Conservation (phyloP, 2,329 filamentous ascomycete species). For the Fusarium musae region DNA sequence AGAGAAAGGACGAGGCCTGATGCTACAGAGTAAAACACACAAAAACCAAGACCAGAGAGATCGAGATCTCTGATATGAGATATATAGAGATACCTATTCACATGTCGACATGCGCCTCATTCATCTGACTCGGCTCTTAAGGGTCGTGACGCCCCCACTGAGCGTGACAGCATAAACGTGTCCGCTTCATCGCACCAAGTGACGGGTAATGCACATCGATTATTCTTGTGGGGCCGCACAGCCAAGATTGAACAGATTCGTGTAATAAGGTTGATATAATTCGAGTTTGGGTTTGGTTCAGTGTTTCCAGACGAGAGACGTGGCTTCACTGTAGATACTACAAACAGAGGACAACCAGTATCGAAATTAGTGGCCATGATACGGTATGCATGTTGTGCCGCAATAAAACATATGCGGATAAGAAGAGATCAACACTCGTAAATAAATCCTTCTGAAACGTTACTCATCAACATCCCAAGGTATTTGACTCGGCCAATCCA, state of each 20-base stretch:
- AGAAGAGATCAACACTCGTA: constrained; percentile 3
- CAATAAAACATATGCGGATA: background rate
- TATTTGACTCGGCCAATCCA: background rate
- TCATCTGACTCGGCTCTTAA: constrained; percentile 26
- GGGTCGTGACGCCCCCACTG: constrained; percentile 29
- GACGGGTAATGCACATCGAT: background rate
- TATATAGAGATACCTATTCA: constrained; percentile 27
- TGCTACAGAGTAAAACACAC: background rate
- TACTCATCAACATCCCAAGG: background rate
- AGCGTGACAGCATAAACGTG: constrained; percentile 32
- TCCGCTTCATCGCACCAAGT: constrained; percentile 20
- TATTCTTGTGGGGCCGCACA: background rate
- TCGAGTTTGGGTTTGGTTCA: background rate
- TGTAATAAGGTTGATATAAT: background rate
- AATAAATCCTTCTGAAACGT: constrained; percentile 18
- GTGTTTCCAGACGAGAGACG: background rate
- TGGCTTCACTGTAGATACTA: background rate
- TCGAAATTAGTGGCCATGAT: background rate
- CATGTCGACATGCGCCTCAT: constrained; percentile 29
- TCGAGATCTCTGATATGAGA: constrained; percentile 25
- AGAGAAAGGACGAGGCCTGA: background rate
- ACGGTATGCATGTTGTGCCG: background rate
- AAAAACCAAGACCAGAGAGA: constrained; percentile 7
- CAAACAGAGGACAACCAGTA: background rate
- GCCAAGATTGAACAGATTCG: background rate